Conservation (phyloP, 257 asterid genomes). For the Solanum boliviense region DNA sequence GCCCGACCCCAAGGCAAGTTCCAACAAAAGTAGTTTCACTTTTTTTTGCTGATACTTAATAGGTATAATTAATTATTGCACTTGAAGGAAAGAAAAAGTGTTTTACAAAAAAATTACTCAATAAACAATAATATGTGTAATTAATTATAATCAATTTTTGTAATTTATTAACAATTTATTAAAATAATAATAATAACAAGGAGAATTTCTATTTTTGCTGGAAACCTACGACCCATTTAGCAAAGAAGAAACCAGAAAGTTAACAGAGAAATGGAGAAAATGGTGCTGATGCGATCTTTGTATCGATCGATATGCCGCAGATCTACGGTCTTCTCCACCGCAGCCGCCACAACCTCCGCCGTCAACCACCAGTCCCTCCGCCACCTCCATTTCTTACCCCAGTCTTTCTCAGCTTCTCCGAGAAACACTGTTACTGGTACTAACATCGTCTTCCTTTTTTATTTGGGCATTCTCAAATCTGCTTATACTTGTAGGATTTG, state of each 20-base stretch:
- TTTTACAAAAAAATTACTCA: background rate
- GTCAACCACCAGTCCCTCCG: conserved; percentile 44
- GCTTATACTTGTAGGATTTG: background rate
- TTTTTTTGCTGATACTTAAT: background rate
- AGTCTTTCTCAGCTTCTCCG: conserved; percentile 35
- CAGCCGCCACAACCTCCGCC: conserved; percentile 22
- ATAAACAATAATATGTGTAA: background rate
- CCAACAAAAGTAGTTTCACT: too few species aligned
- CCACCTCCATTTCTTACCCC: conserved; percentile 47
- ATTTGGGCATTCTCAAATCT: background rate
- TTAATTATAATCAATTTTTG: background rate
- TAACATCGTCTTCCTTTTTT: background rate
- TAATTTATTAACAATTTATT: background rate
- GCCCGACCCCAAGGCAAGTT: too few species aligned
- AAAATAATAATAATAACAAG: background rate
- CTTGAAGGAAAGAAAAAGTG: background rate
- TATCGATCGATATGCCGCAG: conserved; percentile 57
- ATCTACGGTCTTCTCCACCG: conserved; percentile 36
- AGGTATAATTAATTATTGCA: background rate
- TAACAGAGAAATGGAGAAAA: conserved; percentile 32
- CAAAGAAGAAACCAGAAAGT: background rate
- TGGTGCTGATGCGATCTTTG: conserved; percentile 55
- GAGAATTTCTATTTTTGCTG: background rate
- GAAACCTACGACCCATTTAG: background rate
- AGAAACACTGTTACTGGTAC: conserved; percentile 18